Evolutionary conservation across 129 eudicot species (phyloP).

Genomic region (Lactuca sativa): DNA sequence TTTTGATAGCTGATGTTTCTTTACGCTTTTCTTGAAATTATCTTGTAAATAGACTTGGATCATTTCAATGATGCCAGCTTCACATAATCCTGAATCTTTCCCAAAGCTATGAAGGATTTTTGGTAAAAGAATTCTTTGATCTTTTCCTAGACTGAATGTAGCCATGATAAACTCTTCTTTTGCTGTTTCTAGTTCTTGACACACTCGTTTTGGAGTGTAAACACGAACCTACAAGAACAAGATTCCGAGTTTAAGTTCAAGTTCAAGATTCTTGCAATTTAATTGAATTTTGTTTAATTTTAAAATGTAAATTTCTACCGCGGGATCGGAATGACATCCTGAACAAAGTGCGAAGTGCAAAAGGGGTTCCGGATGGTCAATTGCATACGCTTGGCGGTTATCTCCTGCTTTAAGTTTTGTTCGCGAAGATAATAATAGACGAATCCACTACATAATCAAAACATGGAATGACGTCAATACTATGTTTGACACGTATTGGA

Average conservation of each 20-base stretch:
- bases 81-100: constrained; percentile 74
- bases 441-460: constrained; percentile 62
- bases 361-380: constrained; percentile 82
- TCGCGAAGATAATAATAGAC: constrained; percentile 68
- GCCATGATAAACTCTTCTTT: constrained; percentile 95
- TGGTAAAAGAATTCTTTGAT: constrained; percentile 72
- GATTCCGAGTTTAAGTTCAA: neutral
- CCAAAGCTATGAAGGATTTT: constrained; percentile 72
- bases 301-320: constrained; percentile 45
- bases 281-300: neutral
- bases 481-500: no score
- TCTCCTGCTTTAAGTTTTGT: constrained; percentile 81
- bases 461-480: no score
- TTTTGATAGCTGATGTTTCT: constrained; percentile 61
- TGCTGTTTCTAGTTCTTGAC: constrained; percentile 80
- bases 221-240: constrained; percentile 66
- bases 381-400: constrained; percentile 68
- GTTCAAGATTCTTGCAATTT: constrained; percentile 1
- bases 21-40: constrained; percentile 55
- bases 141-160: constrained; percentile 74
- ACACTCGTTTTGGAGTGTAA: constrained; percentile 76
- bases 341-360: constrained; percentile 87
- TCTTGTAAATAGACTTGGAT: constrained; percentile 74
- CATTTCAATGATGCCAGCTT: constrained; percentile 70
- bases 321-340: constrained; percentile 97